Evolutionary conservation across 192 early-diverging fungal genomes (phyloP).

Genomic region (Coemansia sp.): DNA sequence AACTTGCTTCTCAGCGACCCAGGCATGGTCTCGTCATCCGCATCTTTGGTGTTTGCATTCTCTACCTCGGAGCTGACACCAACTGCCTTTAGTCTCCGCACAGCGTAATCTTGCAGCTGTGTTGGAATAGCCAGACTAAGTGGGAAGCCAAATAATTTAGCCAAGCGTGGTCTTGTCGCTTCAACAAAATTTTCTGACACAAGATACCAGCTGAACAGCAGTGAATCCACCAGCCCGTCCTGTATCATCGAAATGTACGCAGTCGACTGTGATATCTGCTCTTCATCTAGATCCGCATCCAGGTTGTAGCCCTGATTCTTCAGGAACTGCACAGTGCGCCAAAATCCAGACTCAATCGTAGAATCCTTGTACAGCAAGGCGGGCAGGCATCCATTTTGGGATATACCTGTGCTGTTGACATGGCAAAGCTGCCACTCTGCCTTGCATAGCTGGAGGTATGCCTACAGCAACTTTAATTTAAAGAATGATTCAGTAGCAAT

Average conservation of each 20-base stretch:
- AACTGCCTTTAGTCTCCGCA: slow-evolving; percentile 56
- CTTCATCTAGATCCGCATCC: slow-evolving; percentile 21
- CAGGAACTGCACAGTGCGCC: slow-evolving; percentile 40
- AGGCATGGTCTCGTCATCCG: neutral
- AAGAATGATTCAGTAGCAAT: neutral
- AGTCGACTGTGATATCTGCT: slow-evolving; percentile 34
- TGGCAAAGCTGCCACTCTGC: slow-evolving; percentile 41
- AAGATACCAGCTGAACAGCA: slow-evolving; percentile 83
- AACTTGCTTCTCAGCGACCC: slow-evolving; percentile 20
- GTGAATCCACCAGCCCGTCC: slow-evolving; percentile 71
- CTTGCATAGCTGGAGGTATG: slow-evolving; percentile 49
- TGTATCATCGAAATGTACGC: slow-evolving; percentile 72
- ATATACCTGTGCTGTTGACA: slow-evolving; percentile 30
- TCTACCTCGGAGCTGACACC: slow-evolving; percentile 44
- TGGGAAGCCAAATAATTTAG: slow-evolving; percentile 68
- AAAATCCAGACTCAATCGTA: slow-evolving; percentile 40
- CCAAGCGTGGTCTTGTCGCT: slow-evolving; percentile 70
- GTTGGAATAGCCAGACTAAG: slow-evolving; percentile 68
- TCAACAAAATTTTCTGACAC: slow-evolving; percentile 80
- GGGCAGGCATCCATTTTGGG: slow-evolving; percentile 38
- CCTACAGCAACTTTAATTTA: slow-evolving; percentile 12
- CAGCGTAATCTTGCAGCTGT: slow-evolving; percentile 71
- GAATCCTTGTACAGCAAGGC: slow-evolving; percentile 18
- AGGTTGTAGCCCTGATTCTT: slow-evolving; percentile 33
- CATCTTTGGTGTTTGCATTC: neutral